Evolutionary conservation across 495 filamentous ascomycete species (phyloP), one percentile per base, ranked within the genome.

Genomic region (Geoglossum glabrum): DNA sequence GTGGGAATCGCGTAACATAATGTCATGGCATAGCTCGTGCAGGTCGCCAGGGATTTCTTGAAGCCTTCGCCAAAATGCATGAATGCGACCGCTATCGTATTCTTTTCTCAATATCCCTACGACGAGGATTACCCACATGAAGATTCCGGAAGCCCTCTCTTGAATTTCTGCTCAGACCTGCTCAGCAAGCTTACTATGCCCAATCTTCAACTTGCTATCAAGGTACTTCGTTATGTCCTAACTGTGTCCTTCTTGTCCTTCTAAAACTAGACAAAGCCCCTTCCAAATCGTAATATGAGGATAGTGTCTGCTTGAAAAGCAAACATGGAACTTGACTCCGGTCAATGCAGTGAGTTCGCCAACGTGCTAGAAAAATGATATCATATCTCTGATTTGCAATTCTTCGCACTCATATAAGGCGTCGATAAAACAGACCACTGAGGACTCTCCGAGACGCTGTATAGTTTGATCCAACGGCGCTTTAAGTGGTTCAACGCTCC

Each of bases 361-460:
- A 10, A 73, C 36, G 0, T 64, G 13, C 27, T 72, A 64, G 47
- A 74, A 65, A 25, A 66, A 69, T 0, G 26, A 23, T 3, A 73
- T 56, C 67, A 73, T 68, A n/a, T 69, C 65, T 33, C 65, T 61
- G 26, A 70, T 59, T 33, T 72, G 57, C 13, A 55, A 36, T 33
- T 71, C 68, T 26, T 64, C 59, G 46, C 71, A 74, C 56, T 73
- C 72, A 47, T 74, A 70, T n/a, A 74, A 57, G 3, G 72, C 72
- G 57, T 74, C 72, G 34, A 74, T 67, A 58, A 72, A 70, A 36
- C 68, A 71, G 0, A 56, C 59, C 10, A 72, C 43, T 0, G 58
- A 38, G 0, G 30, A 45, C 9, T 58, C n/a, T 17, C 62, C 66
- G 21, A 72, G 55, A 0, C 30, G 23, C 15, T 43, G 9, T 0